A percentile compares a stretch with the other conserved stretches of the same genome.
Conservation (phyloP, 2,329 filamentous ascomycete species). For the Hymenoscyphus scutula region DNA sequence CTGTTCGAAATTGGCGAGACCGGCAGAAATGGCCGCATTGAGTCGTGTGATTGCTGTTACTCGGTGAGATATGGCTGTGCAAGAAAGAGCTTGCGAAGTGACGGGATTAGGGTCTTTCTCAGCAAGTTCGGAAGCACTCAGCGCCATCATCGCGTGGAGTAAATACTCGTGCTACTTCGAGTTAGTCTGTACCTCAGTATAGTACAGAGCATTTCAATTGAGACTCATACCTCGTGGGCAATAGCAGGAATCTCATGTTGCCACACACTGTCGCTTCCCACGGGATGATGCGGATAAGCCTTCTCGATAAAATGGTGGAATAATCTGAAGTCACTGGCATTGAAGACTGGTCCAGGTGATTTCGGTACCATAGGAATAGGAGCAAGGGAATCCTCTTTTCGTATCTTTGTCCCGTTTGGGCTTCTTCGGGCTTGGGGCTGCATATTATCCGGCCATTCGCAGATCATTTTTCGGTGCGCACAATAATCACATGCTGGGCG, state of each 20-base stretch:
- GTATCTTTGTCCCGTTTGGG: constrained; percentile 27
- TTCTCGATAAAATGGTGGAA: constrained; percentile 64
- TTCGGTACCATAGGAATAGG: constrained; percentile 35
- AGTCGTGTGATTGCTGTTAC: constrained; percentile 62
- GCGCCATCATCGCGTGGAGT: constrained; percentile 68
- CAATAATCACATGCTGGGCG: constrained; percentile 63
- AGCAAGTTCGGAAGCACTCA: constrained; percentile 63
- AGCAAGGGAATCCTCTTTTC: constrained; percentile 11
- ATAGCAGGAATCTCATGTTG: constrained; percentile 65
- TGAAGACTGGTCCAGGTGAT: constrained; percentile 47
- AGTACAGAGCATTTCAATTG: neutral
- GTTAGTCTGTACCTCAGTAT: neutral
- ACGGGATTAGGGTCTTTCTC: constrained; percentile 41
- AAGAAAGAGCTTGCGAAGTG: constrained; percentile 18
- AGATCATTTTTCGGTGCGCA: constrained; percentile 59
- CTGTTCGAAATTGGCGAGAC: constrained; percentile 46
- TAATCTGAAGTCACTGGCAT: constrained; percentile 63
- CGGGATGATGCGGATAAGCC: constrained; percentile 62
- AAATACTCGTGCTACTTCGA: constrained; percentile 59
- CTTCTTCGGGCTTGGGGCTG: constrained; percentile 43
- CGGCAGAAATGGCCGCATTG: constrained; percentile 36
- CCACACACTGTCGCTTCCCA: constrained; percentile 66
- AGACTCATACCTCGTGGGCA: constrained; percentile 55
- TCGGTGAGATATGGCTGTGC: constrained; percentile 61
- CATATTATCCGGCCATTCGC: constrained; percentile 54